phyloP scores from a whole-genome alignment of 1,139 yeast genomes.

The Cylindricascospora bacillispora region DNA sequence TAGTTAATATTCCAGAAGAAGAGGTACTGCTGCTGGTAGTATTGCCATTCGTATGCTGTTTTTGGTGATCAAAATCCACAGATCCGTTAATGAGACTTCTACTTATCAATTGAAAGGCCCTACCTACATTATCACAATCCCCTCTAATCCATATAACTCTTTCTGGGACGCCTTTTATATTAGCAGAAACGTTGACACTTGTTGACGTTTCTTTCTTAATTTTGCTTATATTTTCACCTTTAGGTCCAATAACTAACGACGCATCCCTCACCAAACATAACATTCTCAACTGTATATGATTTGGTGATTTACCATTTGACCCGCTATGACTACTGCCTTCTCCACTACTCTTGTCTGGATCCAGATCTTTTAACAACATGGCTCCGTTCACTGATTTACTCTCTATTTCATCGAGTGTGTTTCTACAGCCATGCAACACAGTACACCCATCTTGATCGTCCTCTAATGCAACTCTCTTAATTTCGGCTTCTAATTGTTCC shows the following conservation, averaged over 20 bases:
- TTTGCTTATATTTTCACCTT: conserved; percentile 58
- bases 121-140: conserved; percentile 66
- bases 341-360: no score
- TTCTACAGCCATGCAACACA: background rate
- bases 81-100: conserved; percentile 49
- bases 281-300: conserved; percentile 59
- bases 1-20: conserved; percentile 40
- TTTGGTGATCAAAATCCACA: conserved; percentile 45
- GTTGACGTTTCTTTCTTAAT: conserved; percentile 56
- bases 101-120: conserved; percentile 65
- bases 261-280: conserved; percentile 71
- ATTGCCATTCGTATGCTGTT: conserved; percentile 26
- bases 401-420: background rate
- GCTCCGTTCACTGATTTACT: background rate
- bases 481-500: conserved; percentile 8
- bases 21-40: no score
- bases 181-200: conserved; percentile 66
- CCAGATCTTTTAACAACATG: no score
- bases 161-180: conserved; percentile 60
- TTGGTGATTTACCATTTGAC: no score
- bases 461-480: conserved; percentile 7
- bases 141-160: conserved; percentile 71
- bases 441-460: conserved; percentile 4
- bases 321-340: no score
- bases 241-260: conserved; percentile 60